Evolutionary conservation across 2,329 filamentous ascomycete genomes (phyloP), one percentile per base, ranked within the genome.

Genomic region (Neophaeococcomyces mojaviensis): DNA sequence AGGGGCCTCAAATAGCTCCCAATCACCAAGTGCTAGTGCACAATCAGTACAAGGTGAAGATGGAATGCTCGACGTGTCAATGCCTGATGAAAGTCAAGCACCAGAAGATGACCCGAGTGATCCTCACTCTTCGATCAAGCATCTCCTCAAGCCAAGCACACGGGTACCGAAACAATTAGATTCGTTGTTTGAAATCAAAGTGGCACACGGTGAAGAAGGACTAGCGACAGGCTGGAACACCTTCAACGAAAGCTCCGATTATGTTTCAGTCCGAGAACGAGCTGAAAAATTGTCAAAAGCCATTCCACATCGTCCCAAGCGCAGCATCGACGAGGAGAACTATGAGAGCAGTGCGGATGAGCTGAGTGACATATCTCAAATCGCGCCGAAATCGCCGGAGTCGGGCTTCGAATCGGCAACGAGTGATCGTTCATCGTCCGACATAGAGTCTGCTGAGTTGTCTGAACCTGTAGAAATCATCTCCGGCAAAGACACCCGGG

Each of bases 21-120:
- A 85, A 53, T 73, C 77, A 18, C 84, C 84, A 59, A 44, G 45
- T 31, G 74, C 95, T 38, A 78, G 83, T 48, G 83, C 87, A 36
- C 77, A 79, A 22, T 95, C 89, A 2, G 77, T 94, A 2, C 83
- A 89, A 61, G 86, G 88, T 8, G 90, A 96, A 62, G 89, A 96
- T 50, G 87, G 87, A 50, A 79, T 96, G 58, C 86, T 97, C 4
- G 86, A 96, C 60, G 82, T 98, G 13, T 86, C 85, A 1, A 89
- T 96, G 82, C 81, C 80, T 44, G 83, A 88, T 56, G 68, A 70
- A 2, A 60, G 60, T 13, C 69, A 74, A 47, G 53, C 55, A 19
- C 61, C 62, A 34, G 61, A 59, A 15, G 45, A 52, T 9, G 48
- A 49, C 8, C 58, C 60, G 47, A 52, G 45, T 26, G 51, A 49